Conservation (phyloP, 768 basidiomycete genomes). For the Serendipita vermifera region DNA sequence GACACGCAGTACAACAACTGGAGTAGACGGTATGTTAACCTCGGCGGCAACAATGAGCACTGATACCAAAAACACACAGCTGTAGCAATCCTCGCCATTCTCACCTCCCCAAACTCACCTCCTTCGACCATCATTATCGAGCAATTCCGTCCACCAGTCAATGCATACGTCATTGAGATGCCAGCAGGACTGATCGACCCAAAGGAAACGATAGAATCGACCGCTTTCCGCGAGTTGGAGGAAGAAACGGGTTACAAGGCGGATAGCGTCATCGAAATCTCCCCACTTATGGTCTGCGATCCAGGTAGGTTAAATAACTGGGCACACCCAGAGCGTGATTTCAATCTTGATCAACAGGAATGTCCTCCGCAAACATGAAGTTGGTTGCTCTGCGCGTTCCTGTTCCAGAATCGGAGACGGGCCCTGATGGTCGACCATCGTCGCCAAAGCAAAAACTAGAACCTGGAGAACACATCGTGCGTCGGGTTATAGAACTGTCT, state of each 20-base stretch:
- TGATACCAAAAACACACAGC: conserved; percentile 30
- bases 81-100: conserved; percentile 71
- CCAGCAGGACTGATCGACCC: conserved; percentile 66
- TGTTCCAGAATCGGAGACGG: conserved; percentile 36
- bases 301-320: conserved; percentile 39
- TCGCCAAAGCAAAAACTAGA: conserved; percentile 64
- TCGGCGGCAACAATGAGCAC: not conserved
- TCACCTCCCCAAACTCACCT: conserved; percentile 56
- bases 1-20: conserved; percentile 54
- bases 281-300: conserved; percentile 51
- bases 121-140: conserved; percentile 75
- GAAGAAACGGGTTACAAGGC: conserved; percentile 89
- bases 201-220: conserved; percentile 63
- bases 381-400: conserved; percentile 59
- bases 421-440: conserved; percentile 37
- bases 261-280: conserved; percentile 45
- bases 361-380: conserved; percentile 91
- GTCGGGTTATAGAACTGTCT: conserved; percentile 52
- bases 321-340: not conserved
- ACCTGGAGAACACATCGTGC: conserved; percentile 72
- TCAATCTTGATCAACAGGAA: conserved; percentile 38
- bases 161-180: conserved; percentile 58
- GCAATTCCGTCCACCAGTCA: conserved; percentile 83
- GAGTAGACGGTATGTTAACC: conserved; percentile 55
- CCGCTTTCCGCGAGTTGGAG: conserved; percentile 77